These are phyloP conservation scores for Ophiocordyceps camponoti-floridani DNA, from an alignment of 2,329 filamentous ascomycete genomes.

Conservation along the genomic window DNA sequence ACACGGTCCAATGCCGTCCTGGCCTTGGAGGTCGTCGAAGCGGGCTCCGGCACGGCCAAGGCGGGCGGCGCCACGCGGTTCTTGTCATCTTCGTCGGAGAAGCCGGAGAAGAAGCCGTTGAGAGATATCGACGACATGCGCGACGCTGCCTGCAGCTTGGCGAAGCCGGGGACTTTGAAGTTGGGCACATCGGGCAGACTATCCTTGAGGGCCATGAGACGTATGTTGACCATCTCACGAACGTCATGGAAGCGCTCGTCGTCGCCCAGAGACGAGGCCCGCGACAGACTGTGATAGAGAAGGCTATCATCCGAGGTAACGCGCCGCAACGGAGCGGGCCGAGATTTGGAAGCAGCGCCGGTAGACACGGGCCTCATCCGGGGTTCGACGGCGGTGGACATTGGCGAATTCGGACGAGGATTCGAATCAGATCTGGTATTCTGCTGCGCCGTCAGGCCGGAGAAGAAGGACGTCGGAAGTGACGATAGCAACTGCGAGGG, in stretches of 20 bases:
- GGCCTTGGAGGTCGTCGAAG: neutral
- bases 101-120: slow-evolving; percentile 12
- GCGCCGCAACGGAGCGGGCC: slow-evolving; percentile 12
- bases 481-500: slow-evolving; percentile 24
- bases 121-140: slow-evolving; percentile 15
- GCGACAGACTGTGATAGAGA: slow-evolving; percentile 56
- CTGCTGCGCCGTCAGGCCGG: slow-evolving; percentile 14
- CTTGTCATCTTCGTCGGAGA: slow-evolving; percentile 7
- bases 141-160: slow-evolving; percentile 25
- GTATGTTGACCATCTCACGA: slow-evolving; percentile 69
- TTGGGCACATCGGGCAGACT: slow-evolving; percentile 66
- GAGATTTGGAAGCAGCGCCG: neutral
- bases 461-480: slow-evolving; percentile 21
- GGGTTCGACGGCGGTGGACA: neutral
- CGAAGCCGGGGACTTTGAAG: slow-evolving; percentile 50
- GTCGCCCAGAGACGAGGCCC: slow-evolving; percentile 69
- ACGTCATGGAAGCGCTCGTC: slow-evolving; percentile 66
- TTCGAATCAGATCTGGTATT: slow-evolving; percentile 1
- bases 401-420: neutral
- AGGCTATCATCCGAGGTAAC: slow-evolving; percentile 50
- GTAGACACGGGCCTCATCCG: neutral
- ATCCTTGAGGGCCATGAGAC: slow-evolving; percentile 79
- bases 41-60: no score
- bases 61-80: slow-evolving; percentile 1
- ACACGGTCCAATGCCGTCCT: slow-evolving; percentile 27